Evolutionary conservation across 2,329 filamentous ascomycete genomes (phyloP), one percentile per base, ranked within the genome.

Genomic region (Pseudocercospora fijiensis): DNA sequence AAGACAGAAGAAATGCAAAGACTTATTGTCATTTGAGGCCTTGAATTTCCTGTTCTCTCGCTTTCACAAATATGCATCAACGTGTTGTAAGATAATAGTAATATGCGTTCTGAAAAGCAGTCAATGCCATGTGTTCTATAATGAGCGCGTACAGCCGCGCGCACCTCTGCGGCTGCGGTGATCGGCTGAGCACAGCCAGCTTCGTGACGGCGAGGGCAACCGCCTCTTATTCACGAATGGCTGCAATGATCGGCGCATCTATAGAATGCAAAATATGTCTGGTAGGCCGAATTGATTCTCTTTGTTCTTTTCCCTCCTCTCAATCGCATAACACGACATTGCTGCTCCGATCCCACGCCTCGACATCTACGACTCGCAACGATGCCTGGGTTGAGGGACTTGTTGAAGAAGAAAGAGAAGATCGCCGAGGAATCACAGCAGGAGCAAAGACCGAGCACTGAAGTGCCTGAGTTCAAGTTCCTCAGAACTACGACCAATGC

Each of bases 401-500:
- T 89, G 27, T 78, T 90, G 63, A 87, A 84, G 75, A 88, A 87
- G 78, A 87, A 86, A 72, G 84, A 86, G 43, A 85, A 81, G 71
- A 76, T 83, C 58, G 78, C 76, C 64, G 75, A 78, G 62, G 75
- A 77, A 24, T 58, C 56, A 5, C 64, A 66, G 27, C 61, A 60
- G 43, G 64, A 60, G 37, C 62, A 47, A 27, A 84, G 69, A 75
- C 67, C 82, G 33, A 67, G 51, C 41, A 61, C 70, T 45, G 65
- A 30, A 6, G 66, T 70, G 1, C 88, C 89, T 62, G 87, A 90
- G 70, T 92, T 97, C 80, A 91, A 84, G 67, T 92, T 97, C 79
- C 84, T 95, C 73, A 89, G 92, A 66, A 89, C 91, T 68, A 94
- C 96, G 74, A 96, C 93, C 0, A 79, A 87, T 68, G 87, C 88